Base-by-base conservation (phyloP, 2,329 filamentous ascomycete species). In the Botrytis deweyae region DNA sequence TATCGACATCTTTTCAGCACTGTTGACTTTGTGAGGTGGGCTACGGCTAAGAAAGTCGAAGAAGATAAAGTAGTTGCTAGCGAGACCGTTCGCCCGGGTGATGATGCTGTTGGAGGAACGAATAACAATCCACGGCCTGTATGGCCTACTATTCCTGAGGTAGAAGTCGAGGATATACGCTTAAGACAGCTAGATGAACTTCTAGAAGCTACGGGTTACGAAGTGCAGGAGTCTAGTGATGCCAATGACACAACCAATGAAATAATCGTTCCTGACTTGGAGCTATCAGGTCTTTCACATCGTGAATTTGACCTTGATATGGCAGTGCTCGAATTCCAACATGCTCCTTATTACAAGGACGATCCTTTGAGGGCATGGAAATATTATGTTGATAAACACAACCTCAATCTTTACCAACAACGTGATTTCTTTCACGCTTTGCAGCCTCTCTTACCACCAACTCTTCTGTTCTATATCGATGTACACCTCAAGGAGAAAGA, bases 1-100 rank as follows among this genome's bases (percentile, higher is more conserved):
- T 89, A 86, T 80, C 85, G 85, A 59, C 83, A 83, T 73, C 82
- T 86, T 40, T 85, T 89, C 65, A 84, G 84, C 42, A 80, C 81
- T 2, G 80, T 87, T 16, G 81, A 84, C 6, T 80, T 84, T 68
- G 79, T 82, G 38, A 73, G 76, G n/a, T 81, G 80, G 76, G 78
- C 81, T 38, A 71, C 75, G 29, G 64, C 52, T n/a, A 67, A 76
- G 36, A 74, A 73, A 22, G 25, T 52, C 12, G 75, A 75, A 61
- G 66, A 62, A 42, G 52, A 72, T 40, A 63, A 22, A 40, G 70
- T 20, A 61, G 49, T n/a, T 16, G 36, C 52, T 49, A 52, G 33
- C 6, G 68, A 63, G 29, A 70, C 40, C 55, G 36, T 62, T 29
- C 25, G 29, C 6, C 25, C 25, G 4, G n/a, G 66, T 33, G 3